Conservation (phyloP, 192 early-diverging fungal species). For the Coemansia sp. region DNA sequence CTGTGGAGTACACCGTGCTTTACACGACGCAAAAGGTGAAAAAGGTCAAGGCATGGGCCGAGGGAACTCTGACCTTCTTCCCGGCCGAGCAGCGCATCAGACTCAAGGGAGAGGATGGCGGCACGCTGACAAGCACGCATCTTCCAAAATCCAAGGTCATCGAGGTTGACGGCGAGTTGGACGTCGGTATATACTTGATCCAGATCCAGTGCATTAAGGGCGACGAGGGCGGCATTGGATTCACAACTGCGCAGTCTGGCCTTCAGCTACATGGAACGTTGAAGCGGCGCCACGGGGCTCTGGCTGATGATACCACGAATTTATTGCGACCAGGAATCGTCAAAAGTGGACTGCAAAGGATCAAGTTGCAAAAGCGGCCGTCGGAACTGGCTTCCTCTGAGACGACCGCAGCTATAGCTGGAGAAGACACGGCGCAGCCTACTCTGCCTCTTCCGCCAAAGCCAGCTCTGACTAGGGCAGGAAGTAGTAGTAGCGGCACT, state of each 20-base stretch:
- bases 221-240: background rate
- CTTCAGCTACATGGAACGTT: conserved; percentile 29
- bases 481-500: background rate
- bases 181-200: conserved; percentile 41
- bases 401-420: too few relatives aligned
- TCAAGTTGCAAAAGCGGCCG: conserved; percentile 17
- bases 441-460: background rate
- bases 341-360: background rate
- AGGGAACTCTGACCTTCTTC: conserved; percentile 28
- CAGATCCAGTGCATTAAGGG: conserved; percentile 42
- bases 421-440: background rate
- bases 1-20: conserved; percentile 33
- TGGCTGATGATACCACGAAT: background rate
- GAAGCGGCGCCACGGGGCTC: conserved; percentile 33
- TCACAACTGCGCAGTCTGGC: background rate
- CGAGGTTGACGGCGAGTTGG: conserved; percentile 42
- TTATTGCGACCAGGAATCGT: background rate
- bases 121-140: conserved; percentile 27
- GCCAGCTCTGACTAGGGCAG: background rate
- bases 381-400: conserved; percentile 18
- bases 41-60: conserved; percentile 56
- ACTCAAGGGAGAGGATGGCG: conserved; percentile 35
- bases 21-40: conserved; percentile 55
- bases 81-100: conserved; percentile 21
- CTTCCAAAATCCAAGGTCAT: conserved; percentile 25